A percentile compares a stretch with the other conserved stretches of the same genome.
phyloP scores from a whole-genome alignment of 208 protist genomes.

The Acanthamoeba triangularis region DNA sequence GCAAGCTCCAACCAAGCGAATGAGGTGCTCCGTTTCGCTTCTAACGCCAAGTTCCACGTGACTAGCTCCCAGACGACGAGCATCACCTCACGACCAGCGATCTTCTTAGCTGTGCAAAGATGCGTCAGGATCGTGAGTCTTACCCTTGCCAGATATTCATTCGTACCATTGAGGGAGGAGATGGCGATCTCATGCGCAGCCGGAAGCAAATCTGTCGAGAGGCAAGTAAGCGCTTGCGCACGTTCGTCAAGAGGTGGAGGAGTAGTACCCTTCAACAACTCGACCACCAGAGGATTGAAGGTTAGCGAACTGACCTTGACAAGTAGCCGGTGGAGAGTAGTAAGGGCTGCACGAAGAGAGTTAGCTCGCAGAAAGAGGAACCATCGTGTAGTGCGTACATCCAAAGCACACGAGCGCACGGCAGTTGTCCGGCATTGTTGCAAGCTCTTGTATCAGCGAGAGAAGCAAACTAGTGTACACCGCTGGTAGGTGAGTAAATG shows the following conservation, averaged over 20 bases:
- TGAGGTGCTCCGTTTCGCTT: not conserved
- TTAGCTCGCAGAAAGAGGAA: not conserved
- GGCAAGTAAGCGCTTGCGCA: not conserved
- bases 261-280: not conserved
- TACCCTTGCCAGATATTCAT: not conserved
- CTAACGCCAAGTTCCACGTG: not conserved
- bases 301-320: not conserved
- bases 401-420: not conserved
- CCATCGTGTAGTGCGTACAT: not conserved
- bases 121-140: not conserved
- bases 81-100: not conserved
- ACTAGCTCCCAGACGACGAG: not conserved
- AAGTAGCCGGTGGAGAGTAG: not conserved
- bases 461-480: not conserved
- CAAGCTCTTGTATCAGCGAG: conserved; percentile 6
- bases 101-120: not conserved
- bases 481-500: not conserved
- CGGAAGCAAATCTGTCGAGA: not conserved
- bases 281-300: not conserved
- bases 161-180: not conserved
- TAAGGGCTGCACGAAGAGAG: not conserved
- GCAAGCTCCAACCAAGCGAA: not conserved
- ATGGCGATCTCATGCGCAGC: not conserved
- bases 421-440: not conserved
- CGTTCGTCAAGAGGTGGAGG: not conserved